Base-by-base conservation (phyloP, 495 filamentous ascomycete genomes). In the Penicillium maclennaniae region DNA sequence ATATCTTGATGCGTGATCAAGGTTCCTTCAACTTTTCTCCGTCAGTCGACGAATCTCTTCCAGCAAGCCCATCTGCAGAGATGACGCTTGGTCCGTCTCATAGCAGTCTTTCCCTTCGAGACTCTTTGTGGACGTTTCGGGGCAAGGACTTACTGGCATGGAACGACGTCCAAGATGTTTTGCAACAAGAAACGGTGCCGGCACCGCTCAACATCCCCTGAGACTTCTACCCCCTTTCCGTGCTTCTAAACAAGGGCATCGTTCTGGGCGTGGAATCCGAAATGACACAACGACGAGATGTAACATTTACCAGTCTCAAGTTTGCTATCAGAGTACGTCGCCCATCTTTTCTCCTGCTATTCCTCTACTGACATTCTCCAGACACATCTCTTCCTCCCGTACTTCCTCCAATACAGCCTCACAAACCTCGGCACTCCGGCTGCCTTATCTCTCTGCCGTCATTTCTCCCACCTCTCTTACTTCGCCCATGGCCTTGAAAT, bases 111-210 rank as follows among this genome's bases (percentile, higher is more conserved):
- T 85, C 75, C 25, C 78, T 97, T 23, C 79, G 81, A 31, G 91
- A 97, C 71, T 97, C 92, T 8, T 75, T 99, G 1, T 99, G 93
- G 93, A 82, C 87, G 42, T 97, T 97, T 69, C 90, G 96, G 62
- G 93, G 95, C 19, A 79, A 78, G 21, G 81, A 88, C 51, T 77
- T 97, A 48, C 69, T 89, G 45, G 83, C 87, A 9, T 98, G 93
- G 93, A 78, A 87, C 16, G 89, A 97, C 65, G 80, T 97, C n/a
- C 85, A 95, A 51, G 89, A 92, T 52, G 83, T 97, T 28, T 73
- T 97, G 16, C 78, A 81, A 43, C 67, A 76, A 38, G 76, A 78
- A 34, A 72, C 69, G 28, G 68, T 76, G 16, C 68, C 71, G 26
- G 69, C 69, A 50, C 66, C 75, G 36, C 67, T 81, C 43, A 65